Conservation (phyloP, 1,139 yeast species). For the Martiniozyma asiatica region DNA sequence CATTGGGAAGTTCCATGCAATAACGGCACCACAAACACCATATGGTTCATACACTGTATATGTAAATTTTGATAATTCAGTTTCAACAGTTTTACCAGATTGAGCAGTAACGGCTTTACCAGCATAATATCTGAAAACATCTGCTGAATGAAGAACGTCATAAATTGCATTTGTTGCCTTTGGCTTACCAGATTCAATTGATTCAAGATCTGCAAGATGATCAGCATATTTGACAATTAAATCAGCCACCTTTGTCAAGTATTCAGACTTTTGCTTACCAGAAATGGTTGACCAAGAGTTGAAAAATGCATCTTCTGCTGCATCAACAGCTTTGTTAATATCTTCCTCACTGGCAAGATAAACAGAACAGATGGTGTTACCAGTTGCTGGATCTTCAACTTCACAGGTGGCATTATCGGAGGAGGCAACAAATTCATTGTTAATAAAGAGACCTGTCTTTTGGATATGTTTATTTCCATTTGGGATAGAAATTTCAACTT, state of each 20-base stretch:
- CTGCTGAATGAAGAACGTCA: conserved; percentile 39
- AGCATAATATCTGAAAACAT: conserved; percentile 42
- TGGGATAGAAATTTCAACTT: conserved; percentile 36
- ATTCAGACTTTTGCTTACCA: conserved; percentile 25
- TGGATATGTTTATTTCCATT: conserved; percentile 42
- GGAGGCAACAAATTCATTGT: conserved; percentile 37
- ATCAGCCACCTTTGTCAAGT: conserved; percentile 39
- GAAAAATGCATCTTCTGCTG: conserved; percentile 37
- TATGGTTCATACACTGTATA: conserved; percentile 44
- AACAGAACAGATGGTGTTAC: conserved; percentile 38
- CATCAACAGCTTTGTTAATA: conserved; percentile 39
- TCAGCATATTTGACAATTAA: conserved; percentile 38
- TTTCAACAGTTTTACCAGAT: conserved; percentile 41
- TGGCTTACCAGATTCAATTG: conserved; percentile 59
- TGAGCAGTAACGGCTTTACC: conserved; percentile 41
- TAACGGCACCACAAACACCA: conserved; percentile 53
- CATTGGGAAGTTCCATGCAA: conserved; percentile 55
- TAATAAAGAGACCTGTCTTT: conserved; percentile 56
- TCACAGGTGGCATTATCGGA: conserved; percentile 37
- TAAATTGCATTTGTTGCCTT: conserved; percentile 24
- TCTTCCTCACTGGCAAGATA: conserved; percentile 40
- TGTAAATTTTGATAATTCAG: conserved; percentile 40
- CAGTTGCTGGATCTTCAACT: conserved; percentile 44
- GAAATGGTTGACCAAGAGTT: conserved; percentile 17
- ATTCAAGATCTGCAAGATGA: conserved; percentile 44